These are phyloP conservation scores for Microcyclosporella mali DNA, from an alignment of 2,329 filamentous ascomycete genomes.

Conservation along the genomic window DNA sequence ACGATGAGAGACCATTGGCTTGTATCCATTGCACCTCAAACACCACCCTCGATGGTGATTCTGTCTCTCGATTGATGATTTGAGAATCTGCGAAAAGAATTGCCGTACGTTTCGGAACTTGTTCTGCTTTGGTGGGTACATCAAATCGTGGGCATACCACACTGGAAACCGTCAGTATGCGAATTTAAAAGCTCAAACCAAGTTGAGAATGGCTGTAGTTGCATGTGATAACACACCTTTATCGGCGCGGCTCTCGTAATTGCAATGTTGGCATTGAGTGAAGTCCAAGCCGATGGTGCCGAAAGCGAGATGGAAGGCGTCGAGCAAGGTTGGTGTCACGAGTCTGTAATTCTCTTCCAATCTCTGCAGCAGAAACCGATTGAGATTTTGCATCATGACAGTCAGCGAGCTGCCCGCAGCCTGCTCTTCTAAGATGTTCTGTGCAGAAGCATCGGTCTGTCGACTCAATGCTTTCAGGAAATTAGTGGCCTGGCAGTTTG, in stretches of 20 bases:
- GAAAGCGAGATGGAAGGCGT: constrained; percentile 65
- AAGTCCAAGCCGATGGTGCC: constrained; percentile 64
- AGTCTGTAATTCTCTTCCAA: constrained; percentile 61
- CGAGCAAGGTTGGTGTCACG: constrained; percentile 46
- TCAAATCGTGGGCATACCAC: constrained; percentile 76
- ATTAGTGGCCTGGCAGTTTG: constrained; percentile 94
- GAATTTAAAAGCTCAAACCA: too few species aligned
- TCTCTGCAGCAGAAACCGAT: constrained; percentile 76
- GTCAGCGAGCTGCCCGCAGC: constrained; percentile 66
- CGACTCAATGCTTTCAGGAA: constrained; percentile 79
- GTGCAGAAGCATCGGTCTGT: constrained; percentile 67
- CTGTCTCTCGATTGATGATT: constrained; percentile 83
- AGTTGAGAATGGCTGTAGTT: too few species aligned
- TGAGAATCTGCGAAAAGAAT: constrained; percentile 82
- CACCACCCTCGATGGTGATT: constrained; percentile 91
- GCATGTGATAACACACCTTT: constrained; percentile 40
- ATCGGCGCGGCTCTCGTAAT: constrained; percentile 74
- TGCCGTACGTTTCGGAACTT: constrained; percentile 27
- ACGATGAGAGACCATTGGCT: constrained; percentile 77
- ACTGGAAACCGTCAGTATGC: constrained; percentile 23
- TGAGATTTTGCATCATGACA: constrained; percentile 77
- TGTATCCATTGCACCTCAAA: constrained; percentile 81
- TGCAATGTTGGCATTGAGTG: constrained; percentile 81
- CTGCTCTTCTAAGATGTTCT: constrained; percentile 82
- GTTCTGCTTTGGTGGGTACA: constrained; percentile 59